Percentiles rank a stretch among this genome's conserved stretches.
Conservation (phyloP, 2,329 filamentous ascomycete species). For the Chaetomiaceae sp. region DNA sequence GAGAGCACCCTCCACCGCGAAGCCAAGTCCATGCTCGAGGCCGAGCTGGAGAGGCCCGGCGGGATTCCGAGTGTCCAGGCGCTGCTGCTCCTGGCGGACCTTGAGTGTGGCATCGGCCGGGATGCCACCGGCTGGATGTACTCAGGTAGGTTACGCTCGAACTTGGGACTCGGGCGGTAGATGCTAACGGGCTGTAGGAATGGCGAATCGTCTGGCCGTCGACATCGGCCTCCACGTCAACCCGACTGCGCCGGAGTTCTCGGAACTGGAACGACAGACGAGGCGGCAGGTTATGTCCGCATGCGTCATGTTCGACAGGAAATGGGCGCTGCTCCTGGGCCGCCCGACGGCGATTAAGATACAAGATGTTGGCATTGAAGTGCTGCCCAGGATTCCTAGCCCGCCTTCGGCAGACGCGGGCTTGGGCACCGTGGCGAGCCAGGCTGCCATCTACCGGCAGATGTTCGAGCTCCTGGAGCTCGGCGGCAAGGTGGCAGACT, state of each 20-base stretch:
- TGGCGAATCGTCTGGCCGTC: slow-evolving; percentile 41
- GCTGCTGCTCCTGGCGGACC: slow-evolving; percentile 44
- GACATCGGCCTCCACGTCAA: slow-evolving; percentile 46
- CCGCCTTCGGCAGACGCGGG: slow-evolving; percentile 29
- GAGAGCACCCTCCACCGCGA: slow-evolving; percentile 49
- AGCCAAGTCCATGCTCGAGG: slow-evolving; percentile 48
- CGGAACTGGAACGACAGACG: slow-evolving; percentile 41
- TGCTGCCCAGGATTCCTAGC: slow-evolving; percentile 37
- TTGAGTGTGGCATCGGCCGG: slow-evolving; percentile 48
- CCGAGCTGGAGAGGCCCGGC: slow-evolving; percentile 45
- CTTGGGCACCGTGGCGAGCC: slow-evolving; percentile 22
- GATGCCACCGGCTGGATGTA: slow-evolving; percentile 52
- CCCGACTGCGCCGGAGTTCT: slow-evolving; percentile 35
- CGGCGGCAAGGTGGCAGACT: slow-evolving; percentile 45
- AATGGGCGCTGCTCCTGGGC: slow-evolving; percentile 50
- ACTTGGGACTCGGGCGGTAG: slow-evolving; percentile 15
- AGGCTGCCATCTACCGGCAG: slow-evolving; percentile 42
- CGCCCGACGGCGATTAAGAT: slow-evolving; percentile 48
- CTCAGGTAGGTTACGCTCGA: slow-evolving; percentile 34
- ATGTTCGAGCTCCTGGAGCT: slow-evolving; percentile 51
- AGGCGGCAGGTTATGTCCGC: slow-evolving; percentile 47
- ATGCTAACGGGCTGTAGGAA: slow-evolving; percentile 26
- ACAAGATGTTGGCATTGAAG: slow-evolving; percentile 43
- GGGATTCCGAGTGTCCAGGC: slow-evolving; percentile 48
- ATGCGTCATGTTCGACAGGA: slow-evolving; percentile 48